Evolutionary conservation across 805 yeast species (phyloP), one percentile per base, ranked within the genome.

Genomic region (Candida maesae): DNA sequence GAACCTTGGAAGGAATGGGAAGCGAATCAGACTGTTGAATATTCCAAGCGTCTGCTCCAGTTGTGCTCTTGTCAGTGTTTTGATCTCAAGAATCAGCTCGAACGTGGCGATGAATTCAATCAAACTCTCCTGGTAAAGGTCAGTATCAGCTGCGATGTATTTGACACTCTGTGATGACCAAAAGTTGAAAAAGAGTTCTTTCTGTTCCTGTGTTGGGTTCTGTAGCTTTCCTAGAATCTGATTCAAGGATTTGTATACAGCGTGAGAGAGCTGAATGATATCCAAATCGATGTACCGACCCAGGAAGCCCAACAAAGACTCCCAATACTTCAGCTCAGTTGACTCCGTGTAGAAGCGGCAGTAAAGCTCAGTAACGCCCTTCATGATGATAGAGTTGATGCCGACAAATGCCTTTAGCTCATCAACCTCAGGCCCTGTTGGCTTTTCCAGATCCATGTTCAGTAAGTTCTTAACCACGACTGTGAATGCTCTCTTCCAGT

Each of bases 401-500:
- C 84, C 93, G 14, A 75, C 66, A 68, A 81, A 72, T 19, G 78
- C 74, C 16, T 59, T 65, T 19, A 48, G 49, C 5, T 46, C 42
- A 24, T 65, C 64, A 2, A 57, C 53, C 6, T 60, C 60, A 1
- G 40, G 40, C 5, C 47, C 42, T 27, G 56, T 25, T 40, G 51
- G 49, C 16, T 16, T 21, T 12, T 23, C 33, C 1, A 54, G 35
- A 12, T 54, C 46, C 13, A 50, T 42, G 2, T 36, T 21, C 21
- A 82, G 61, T n/a, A 81, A 56, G 0, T 73, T 72, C 1, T 74
- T 71, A 7, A 90, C 68, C 2, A 86, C 87, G 27, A 82, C 70
- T 23, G 65, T 58, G 52, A 79, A 81, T 3, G 90, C 74, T n/a
- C 80, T 60, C 20, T 71, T 63, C 96, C 96, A 89, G 2, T 77